phyloP scores from a whole-genome alignment of 1,139 yeast genomes.

The Scheffersomyces insectosa region DNA sequence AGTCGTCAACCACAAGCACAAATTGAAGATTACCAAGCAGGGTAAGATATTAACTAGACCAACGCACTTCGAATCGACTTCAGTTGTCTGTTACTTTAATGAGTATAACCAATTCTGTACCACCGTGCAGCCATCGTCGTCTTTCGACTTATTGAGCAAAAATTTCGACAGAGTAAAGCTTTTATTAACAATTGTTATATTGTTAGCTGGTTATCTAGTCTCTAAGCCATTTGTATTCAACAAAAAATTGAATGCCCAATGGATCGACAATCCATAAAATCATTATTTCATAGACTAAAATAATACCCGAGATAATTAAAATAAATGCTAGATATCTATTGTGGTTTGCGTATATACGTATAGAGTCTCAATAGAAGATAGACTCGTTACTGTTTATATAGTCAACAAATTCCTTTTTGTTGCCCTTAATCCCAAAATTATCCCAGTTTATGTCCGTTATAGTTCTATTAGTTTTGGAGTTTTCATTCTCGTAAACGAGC shows the following conservation, averaged over 20 bases:
- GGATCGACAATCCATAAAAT: slow-evolving; percentile 16
- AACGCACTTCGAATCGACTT: slow-evolving; percentile 80
- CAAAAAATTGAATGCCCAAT: slow-evolving; percentile 20
- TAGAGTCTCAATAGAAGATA: slow-evolving; percentile 11
- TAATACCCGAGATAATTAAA: neutral
- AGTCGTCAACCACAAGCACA: slow-evolving; percentile 38
- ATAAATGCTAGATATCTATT: neutral
- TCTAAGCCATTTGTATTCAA: slow-evolving; percentile 21
- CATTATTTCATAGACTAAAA: neutral
- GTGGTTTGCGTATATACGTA: slow-evolving; percentile 1
- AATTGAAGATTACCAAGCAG: slow-evolving; percentile 37
- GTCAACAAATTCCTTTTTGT: slow-evolving; percentile 21
- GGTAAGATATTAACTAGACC: slow-evolving; percentile 52
- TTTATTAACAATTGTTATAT: slow-evolving; percentile 55
- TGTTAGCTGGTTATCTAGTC: slow-evolving; percentile 41
- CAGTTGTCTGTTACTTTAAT: slow-evolving; percentile 67
- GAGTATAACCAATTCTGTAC: slow-evolving; percentile 72
- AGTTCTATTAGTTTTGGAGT: slow-evolving; percentile 2
- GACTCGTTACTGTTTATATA: slow-evolving; percentile 20
- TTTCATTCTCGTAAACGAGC: slow-evolving; percentile 34
- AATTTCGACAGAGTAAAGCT: slow-evolving; percentile 70
- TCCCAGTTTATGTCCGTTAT: slow-evolving; percentile 26
- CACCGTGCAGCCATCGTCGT: slow-evolving; percentile 74
- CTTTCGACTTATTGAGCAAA: slow-evolving; percentile 73
- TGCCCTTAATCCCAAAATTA: slow-evolving; percentile 25